Evolutionary conservation across 352 stramenopile genomes (phyloP).

Genomic region (Pythium aristosporum): DNA sequence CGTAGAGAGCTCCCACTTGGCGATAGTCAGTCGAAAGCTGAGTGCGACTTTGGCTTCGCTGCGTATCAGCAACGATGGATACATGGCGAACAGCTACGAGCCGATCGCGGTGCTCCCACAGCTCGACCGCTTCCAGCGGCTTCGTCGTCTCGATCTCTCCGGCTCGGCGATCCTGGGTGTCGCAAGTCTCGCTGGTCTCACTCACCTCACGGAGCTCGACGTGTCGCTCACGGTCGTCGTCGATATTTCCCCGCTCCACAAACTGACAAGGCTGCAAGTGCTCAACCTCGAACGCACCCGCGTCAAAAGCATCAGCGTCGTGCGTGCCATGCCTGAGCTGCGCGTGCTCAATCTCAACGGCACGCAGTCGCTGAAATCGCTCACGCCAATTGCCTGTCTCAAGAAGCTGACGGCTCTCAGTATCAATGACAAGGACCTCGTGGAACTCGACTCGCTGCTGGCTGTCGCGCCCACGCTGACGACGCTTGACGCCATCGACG

Average conservation of each 20-base stretch:
- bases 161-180: slow-evolving; percentile 19
- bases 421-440: slow-evolving; percentile 22
- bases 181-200: slow-evolving; percentile 1
- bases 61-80: slow-evolving; percentile 9
- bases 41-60: not conserved
- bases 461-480: slow-evolving; percentile 8
- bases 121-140: not conserved
- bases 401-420: slow-evolving; percentile 15
- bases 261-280: slow-evolving; percentile 12
- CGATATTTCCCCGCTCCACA: slow-evolving; percentile 15
- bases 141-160: slow-evolving; percentile 18
- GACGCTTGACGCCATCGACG: slow-evolving; percentile 16
- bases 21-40: not conserved
- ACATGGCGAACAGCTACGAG: slow-evolving; percentile 9
- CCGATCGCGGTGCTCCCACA: slow-evolving; percentile 1
- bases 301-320: slow-evolving; percentile 18
- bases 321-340: slow-evolving; percentile 13
- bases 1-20: slow-evolving; percentile 2
- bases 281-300: slow-evolving; percentile 19
- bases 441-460: slow-evolving; percentile 11
- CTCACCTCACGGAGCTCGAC: slow-evolving; percentile 8
- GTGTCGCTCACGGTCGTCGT: slow-evolving; percentile 18
- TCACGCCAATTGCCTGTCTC: slow-evolving; percentile 7
- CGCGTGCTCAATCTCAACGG: slow-evolving; percentile 20
- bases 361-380: slow-evolving; percentile 2